A percentile compares a stretch with the other conserved stretches of the same genome.
These are phyloP conservation scores for Talaromyces atroroseus DNA, from an alignment of 2,329 filamentous ascomycete species.

Conservation along the genomic window DNA sequence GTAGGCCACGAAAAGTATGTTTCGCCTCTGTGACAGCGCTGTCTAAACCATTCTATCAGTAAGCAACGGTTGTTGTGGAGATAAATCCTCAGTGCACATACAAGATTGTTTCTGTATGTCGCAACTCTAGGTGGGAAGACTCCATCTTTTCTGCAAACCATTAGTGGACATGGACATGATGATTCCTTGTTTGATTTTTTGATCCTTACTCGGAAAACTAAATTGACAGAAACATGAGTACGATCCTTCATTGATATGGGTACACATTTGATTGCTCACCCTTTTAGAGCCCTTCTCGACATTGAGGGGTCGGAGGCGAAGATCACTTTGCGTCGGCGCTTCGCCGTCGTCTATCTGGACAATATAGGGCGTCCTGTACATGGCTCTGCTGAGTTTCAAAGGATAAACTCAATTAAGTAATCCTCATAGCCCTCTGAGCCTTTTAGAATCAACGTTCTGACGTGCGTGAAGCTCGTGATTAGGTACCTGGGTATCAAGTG, in stretches of 20 bases:
- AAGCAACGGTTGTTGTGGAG: neutral
- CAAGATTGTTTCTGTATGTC: constrained; percentile 42
- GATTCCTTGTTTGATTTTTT: neutral
- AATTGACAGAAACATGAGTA: neutral
- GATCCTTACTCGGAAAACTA: constrained; percentile 23
- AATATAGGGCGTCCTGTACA: constrained; percentile 2
- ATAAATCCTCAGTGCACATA: constrained; percentile 16
- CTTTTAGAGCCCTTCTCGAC: constrained; percentile 28
- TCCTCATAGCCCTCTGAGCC: neutral
- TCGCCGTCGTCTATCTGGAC: constrained; percentile 8
- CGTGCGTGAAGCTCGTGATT: neutral
- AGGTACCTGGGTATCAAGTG: neutral
- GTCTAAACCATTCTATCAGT: constrained; percentile 22
- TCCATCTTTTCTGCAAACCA: constrained; percentile 22
- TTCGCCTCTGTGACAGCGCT: constrained; percentile 43
- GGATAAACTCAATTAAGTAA: neutral
- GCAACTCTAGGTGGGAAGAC: constrained; percentile 27
- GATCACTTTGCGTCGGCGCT: constrained; percentile 14
- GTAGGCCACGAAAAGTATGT: constrained; percentile 43
- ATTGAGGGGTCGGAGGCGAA: constrained; percentile 26
- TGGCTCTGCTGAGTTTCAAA: neutral
- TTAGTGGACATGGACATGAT: constrained; percentile 5
- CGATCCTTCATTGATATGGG: neutral
- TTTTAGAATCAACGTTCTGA: neutral
- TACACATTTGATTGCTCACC: constrained; percentile 23